Conservation (phyloP, 75 land plant genomes). For the Adiantum capillusveneris region DNA sequence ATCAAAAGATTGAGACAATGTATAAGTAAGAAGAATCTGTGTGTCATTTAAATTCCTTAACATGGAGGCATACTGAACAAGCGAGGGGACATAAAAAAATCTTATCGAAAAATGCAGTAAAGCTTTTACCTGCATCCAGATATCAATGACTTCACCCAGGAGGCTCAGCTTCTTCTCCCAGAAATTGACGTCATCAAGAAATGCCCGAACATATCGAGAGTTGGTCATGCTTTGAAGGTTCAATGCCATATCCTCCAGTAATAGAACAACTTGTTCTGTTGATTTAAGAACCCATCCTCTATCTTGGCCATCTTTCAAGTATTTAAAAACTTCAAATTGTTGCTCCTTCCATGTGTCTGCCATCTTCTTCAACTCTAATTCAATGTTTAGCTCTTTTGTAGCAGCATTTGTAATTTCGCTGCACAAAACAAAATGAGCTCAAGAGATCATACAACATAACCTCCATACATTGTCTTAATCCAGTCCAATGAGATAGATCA, state of each 20-base stretch:
- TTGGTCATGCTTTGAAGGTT: constrained; percentile 31
- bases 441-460: too few species aligned
- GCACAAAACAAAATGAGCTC: too few species aligned
- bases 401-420: constrained; percentile 34
- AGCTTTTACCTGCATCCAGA: constrained; percentile 28
- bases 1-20: too few species aligned
- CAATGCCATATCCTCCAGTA: constrained; percentile 28
- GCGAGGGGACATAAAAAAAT: too few species aligned
- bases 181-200: constrained; percentile 21
- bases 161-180: constrained; percentile 26
- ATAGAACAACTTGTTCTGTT: constrained; percentile 16
- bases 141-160: constrained; percentile 27
- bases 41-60: too few species aligned
- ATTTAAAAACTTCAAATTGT: constrained; percentile 21
- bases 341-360: constrained; percentile 28
- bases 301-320: constrained; percentile 26
- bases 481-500: too few species aligned
- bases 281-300: constrained; percentile 20
- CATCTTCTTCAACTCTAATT: constrained; percentile 25
- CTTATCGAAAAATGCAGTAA: neutral
- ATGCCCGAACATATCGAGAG: constrained; percentile 28
- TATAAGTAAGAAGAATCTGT: too few species aligned
- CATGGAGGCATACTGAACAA: too few species aligned
- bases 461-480: too few species aligned
- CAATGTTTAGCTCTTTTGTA: constrained; percentile 30